These are phyloP conservation scores for Pythium brachiatum DNA, from an alignment of 352 stramenopile genomes.

Conservation along the genomic window DNA sequence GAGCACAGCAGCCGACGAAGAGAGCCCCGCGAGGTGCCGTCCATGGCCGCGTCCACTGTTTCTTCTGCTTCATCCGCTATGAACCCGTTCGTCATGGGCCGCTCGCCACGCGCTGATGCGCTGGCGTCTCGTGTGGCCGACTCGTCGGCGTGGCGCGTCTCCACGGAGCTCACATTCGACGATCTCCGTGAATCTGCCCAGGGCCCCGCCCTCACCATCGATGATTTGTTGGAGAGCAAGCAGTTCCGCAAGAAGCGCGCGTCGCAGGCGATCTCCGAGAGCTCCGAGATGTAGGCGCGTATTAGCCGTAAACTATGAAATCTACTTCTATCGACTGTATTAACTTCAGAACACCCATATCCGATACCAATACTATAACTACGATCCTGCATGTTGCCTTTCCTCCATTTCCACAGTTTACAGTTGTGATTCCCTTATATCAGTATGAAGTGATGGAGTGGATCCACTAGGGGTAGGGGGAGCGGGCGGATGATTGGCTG, in stretches of 20 bases:
- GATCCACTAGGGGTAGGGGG: constrained; percentile 27
- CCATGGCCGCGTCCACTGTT: neutral
- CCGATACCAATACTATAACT: too few relatives aligned
- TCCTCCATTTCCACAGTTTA: too few relatives aligned
- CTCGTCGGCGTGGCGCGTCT: constrained; percentile 16
- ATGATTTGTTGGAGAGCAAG: constrained; percentile 26
- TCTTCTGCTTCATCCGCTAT: constrained; percentile 4
- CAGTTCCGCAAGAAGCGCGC: constrained; percentile 6
- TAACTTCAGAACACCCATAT: too few relatives aligned
- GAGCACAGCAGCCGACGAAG: neutral
- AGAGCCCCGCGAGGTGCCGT: neutral
- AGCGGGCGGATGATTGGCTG: constrained; percentile 30
- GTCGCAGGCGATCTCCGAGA: constrained; percentile 6
- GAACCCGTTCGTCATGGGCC: constrained; percentile 8
- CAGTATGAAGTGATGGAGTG: neutral
- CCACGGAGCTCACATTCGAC: constrained; percentile 28
- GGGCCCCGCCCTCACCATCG: constrained; percentile 21
- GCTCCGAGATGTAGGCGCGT: neutral
- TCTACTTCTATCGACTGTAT: neutral
- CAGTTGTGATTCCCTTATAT: too few relatives aligned
- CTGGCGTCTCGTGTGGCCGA: constrained; percentile 6
- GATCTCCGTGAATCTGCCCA: constrained; percentile 19
- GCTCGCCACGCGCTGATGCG: neutral
- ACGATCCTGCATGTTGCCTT: too few relatives aligned
- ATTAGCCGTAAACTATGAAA: neutral